Evolutionary conservation across 208 protist species (phyloP).

Genomic region (Crithidia mellificae): DNA sequence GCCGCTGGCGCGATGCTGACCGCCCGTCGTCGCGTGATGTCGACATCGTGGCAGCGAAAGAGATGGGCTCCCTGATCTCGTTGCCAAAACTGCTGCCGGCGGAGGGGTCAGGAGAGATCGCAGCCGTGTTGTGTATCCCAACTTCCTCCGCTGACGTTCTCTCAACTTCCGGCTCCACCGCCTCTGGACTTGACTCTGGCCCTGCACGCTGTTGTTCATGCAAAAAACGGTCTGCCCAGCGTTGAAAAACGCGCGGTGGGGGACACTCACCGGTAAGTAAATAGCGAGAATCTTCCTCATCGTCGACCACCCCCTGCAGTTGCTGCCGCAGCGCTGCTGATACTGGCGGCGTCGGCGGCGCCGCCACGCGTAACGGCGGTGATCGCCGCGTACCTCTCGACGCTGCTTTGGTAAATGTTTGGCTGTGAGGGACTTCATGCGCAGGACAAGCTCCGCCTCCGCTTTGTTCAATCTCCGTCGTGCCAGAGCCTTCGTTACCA

Average conservation of each 20-base stretch:
- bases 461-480: neutral
- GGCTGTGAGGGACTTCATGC: neutral
- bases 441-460: neutral
- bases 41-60: neutral
- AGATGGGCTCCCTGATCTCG: neutral
- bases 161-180: neutral
- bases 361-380: neutral
- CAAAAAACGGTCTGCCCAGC: slow-evolving; percentile 29
- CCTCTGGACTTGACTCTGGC: neutral
- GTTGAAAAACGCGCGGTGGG: slow-evolving; percentile 28
- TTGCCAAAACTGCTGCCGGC: neutral
- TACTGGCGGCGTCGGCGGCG: neutral
- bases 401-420: neutral
- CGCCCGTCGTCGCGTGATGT: neutral
- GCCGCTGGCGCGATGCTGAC: slow-evolving; percentile 6
- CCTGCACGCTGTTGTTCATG: neutral
- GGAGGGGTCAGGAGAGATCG: neutral
- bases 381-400: neutral
- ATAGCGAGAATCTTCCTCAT: slow-evolving; percentile 33
- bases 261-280: slow-evolving; percentile 31
- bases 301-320: slow-evolving; percentile 10
- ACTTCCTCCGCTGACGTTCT: neutral
- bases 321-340: neutral
- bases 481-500: too few species aligned
- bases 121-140: neutral